phyloP scores from a whole-genome alignment of 2,329 filamentous ascomycete species.

The Xylariaceae sp. region DNA sequence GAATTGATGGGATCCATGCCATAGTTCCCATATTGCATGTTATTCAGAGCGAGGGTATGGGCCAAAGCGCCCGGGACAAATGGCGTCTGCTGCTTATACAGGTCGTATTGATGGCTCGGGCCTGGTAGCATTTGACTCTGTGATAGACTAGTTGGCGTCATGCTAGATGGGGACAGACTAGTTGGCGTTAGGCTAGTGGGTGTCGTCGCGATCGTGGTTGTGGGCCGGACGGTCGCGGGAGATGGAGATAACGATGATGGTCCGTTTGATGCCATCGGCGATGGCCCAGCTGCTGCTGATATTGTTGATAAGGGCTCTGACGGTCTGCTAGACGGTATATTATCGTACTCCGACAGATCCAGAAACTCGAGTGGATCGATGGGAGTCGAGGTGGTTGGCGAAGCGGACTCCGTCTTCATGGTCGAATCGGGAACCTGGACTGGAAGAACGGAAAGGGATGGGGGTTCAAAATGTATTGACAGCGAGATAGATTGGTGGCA shows the following conservation, averaged over 20 bases:
- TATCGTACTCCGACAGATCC: slow-evolving; percentile 61
- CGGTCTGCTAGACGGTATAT: slow-evolving; percentile 52
- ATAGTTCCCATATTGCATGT: slow-evolving; percentile 47
- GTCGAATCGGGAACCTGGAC: not conserved
- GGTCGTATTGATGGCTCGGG: slow-evolving; percentile 91
- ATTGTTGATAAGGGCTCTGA: slow-evolving; percentile 54
- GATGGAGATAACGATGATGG: slow-evolving; percentile 44
- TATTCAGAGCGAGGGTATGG: slow-evolving; percentile 73
- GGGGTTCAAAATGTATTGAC: no score
- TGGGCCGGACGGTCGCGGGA: slow-evolving; percentile 32
- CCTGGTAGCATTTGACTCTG: slow-evolving; percentile 61
- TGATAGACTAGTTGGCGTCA: slow-evolving; percentile 40
- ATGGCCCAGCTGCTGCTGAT: not conserved
- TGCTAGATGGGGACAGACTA: not conserved
- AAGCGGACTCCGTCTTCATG: slow-evolving; percentile 18
- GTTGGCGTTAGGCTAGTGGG: slow-evolving; percentile 33
- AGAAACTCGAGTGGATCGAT: slow-evolving; percentile 55
- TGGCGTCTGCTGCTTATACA: slow-evolving; percentile 93
- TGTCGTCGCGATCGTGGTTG: slow-evolving; percentile 50
- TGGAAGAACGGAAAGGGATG: not conserved
- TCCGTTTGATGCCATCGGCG: slow-evolving; percentile 4
- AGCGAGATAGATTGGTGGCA: no score
- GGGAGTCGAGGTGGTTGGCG: slow-evolving; percentile 28
- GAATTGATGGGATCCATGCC: slow-evolving; percentile 53
- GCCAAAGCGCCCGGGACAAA: slow-evolving; percentile 80